These are phyloP conservation scores for Schizosaccharomyces lindneri DNA, from an alignment of 805 yeast genomes.

Conservation along the genomic window DNA sequence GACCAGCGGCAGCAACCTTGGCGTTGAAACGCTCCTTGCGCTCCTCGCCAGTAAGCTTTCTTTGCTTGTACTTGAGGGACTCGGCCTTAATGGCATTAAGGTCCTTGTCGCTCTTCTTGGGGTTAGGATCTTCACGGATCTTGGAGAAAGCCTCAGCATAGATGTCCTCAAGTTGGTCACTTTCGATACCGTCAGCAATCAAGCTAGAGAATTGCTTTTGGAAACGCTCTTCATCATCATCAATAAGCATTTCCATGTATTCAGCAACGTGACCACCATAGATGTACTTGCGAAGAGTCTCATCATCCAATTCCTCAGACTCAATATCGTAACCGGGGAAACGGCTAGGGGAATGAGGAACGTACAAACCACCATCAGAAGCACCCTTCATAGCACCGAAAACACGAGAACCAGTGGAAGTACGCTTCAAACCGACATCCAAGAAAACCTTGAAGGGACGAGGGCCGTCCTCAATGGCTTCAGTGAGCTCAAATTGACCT, in stretches of 20 bases:
- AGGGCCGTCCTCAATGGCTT: slow-evolving; percentile 89
- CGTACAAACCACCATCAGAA: slow-evolving; percentile 97
- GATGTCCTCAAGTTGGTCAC: slow-evolving; percentile 88
- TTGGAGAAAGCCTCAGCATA: slow-evolving; percentile 83
- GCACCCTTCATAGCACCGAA: slow-evolving; percentile 99
- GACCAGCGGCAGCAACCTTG: slow-evolving; percentile 28
- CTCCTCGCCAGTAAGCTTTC: slow-evolving; percentile 75
- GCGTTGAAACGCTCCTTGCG: slow-evolving; percentile 70
- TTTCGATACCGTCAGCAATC: slow-evolving; percentile 90
- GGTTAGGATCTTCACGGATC: slow-evolving; percentile 78
- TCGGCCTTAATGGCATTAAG: slow-evolving; percentile 95
- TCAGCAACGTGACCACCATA: slow-evolving; percentile 99
- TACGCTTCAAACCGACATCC: slow-evolving; percentile 98
- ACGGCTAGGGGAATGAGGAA: slow-evolving; percentile 98
- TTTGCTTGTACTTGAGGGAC: slow-evolving; percentile 74
- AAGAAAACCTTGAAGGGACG: slow-evolving; percentile 99
- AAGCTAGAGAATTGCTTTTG: slow-evolving; percentile 84
- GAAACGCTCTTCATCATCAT: slow-evolving; percentile 99
- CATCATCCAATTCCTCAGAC: slow-evolving; percentile 93
- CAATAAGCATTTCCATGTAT: slow-evolving; percentile 99
- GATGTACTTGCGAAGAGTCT: slow-evolving; percentile 92
- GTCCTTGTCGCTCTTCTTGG: slow-evolving; percentile 59
- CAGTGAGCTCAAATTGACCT: slow-evolving; percentile 96
- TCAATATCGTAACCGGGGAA: slow-evolving; percentile 99
- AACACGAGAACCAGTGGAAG: slow-evolving; percentile 99